A percentile compares a stretch with the other conserved stretches of the same genome.
phyloP scores from a whole-genome alignment of 352 stramenopile species.

The Albugo laibachii region DNA sequence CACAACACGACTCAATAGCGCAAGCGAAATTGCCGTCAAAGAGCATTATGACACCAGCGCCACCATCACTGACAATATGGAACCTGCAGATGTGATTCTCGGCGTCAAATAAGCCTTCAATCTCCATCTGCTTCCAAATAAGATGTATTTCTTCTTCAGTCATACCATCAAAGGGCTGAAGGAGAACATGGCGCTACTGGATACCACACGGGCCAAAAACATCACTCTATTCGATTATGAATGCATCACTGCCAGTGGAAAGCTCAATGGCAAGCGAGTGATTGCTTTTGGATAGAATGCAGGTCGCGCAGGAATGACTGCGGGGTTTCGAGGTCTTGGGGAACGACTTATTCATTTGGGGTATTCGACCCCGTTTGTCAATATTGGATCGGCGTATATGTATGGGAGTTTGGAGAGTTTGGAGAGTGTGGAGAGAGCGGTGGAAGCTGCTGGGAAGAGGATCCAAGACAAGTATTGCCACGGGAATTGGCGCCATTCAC shows the following conservation, averaged over 20 bases:
- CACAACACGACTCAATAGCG: too few species aligned
- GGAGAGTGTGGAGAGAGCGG: slow-evolving; percentile 67
- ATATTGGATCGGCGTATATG: slow-evolving; percentile 87
- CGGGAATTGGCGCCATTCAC: slow-evolving; percentile 58
- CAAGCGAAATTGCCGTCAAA: slow-evolving; percentile 9
- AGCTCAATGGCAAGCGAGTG: slow-evolving; percentile 55
- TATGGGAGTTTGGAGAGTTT: slow-evolving; percentile 82
- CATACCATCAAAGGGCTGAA: slow-evolving; percentile 94
- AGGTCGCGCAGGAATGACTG: slow-evolving; percentile 87
- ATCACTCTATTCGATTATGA: slow-evolving; percentile 94
- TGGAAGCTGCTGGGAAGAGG: slow-evolving; percentile 59
- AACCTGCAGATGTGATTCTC: slow-evolving; percentile 79
- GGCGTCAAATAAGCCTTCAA: slow-evolving; percentile 88
- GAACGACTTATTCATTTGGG: slow-evolving; percentile 84
- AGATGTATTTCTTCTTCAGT: slow-evolving; percentile 94
- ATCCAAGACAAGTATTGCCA: slow-evolving; percentile 68
- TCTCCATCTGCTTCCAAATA: slow-evolving; percentile 64
- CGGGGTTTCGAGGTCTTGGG: slow-evolving; percentile 84
- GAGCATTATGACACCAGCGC: slow-evolving; percentile 83
- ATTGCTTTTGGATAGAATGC: slow-evolving; percentile 92
- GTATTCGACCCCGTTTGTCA: slow-evolving; percentile 88
- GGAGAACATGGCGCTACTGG: slow-evolving; percentile 90
- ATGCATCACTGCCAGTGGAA: slow-evolving; percentile 80
- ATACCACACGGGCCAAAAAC: slow-evolving; percentile 80
- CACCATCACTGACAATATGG: slow-evolving; percentile 78